Base-by-base conservation (phyloP, 75 land plant genomes). In the Pinus albicaulis region DNA sequence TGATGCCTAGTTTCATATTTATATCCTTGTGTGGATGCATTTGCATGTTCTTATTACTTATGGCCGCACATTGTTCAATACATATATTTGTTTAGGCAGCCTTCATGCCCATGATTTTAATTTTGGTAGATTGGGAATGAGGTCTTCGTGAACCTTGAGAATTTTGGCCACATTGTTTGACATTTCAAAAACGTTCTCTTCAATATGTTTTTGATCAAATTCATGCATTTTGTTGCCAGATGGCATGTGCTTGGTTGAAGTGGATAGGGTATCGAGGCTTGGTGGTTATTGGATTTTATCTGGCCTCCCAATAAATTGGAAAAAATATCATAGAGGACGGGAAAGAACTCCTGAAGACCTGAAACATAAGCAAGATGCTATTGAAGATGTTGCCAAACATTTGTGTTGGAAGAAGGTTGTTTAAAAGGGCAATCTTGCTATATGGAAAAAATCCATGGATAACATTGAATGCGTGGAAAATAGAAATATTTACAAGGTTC, bases 211-310 rank as follows among this genome's bases (percentile, higher is more conserved):
- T 53, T 55, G 59, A 55, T 56, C 65, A 23, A 14, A 31, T 31
- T 16, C 31, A 52, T 38, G 74, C 8, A 62, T 77, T 55, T 28
- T 78, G 73, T 73, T n/a, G 65, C 55, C 83, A 94, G 97, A 92
- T 81, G 94, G 94, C 1, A 13, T 92, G 22, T 92, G 89, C 59
- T 82, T 94, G 69, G 85, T 85, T 64, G 97, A 94, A 84, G 92
- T 94, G 97, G 97, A 94, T 71, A 85, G 97, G 77, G 86, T 94
- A 71, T 77, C 92, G 59, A 80, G 94, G 55, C 96, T 94, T 14
- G 97, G 97, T 65, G 97, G 94, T 11, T 94, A 92, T 61, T 94
- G 92, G 31, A 31, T 31, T 31, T 31, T 31, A 31, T 31, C 31
- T 31, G 31, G 31, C 31, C 31, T 2, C 31, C 97, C 94, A 8